Conservation (phyloP, 306 rosid genomes). For the Medicago lupulina region DNA sequence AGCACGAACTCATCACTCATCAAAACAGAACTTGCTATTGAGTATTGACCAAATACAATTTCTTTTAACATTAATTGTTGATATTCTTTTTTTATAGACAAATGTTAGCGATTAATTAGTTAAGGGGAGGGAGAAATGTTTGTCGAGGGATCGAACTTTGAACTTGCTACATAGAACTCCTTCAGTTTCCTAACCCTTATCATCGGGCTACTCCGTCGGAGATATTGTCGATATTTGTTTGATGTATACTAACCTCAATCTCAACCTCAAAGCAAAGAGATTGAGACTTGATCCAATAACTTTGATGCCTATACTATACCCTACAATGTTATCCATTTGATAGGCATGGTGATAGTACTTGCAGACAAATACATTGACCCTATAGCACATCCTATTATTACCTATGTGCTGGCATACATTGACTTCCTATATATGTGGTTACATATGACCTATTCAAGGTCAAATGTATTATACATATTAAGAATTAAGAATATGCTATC, state of each 20-base stretch:
- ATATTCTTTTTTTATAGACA: not conserved
- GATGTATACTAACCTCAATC: not conserved
- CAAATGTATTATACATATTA: slow-evolving; percentile 16
- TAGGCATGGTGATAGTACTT: not conserved
- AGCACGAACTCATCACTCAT: not conserved
- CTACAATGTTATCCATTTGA: slow-evolving; percentile 35
- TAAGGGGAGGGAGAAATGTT: not conserved
- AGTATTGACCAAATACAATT: slow-evolving; percentile 13
- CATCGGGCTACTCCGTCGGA: not conserved
- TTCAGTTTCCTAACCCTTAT: not conserved
- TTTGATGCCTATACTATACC: slow-evolving; percentile 8
- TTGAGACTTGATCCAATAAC: slow-evolving; percentile 12
- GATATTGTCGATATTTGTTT: slow-evolving; percentile 22
- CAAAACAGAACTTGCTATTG: slow-evolving; percentile 15
- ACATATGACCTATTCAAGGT: slow-evolving; percentile 21
- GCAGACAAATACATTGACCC: slow-evolving; percentile 17
- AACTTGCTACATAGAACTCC: not conserved
- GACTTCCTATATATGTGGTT: slow-evolving; percentile 22
- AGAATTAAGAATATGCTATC: not conserved
- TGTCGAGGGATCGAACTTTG: not conserved
- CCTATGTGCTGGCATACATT: slow-evolving; percentile 9
- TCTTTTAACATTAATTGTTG: slow-evolving; percentile 21
- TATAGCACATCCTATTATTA: not conserved
- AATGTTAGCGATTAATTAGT: not conserved
- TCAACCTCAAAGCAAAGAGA: slow-evolving; percentile 24